phyloP scores from a whole-genome alignment of 257 asterid genomes.

The Primulina huaijiensis region DNA sequence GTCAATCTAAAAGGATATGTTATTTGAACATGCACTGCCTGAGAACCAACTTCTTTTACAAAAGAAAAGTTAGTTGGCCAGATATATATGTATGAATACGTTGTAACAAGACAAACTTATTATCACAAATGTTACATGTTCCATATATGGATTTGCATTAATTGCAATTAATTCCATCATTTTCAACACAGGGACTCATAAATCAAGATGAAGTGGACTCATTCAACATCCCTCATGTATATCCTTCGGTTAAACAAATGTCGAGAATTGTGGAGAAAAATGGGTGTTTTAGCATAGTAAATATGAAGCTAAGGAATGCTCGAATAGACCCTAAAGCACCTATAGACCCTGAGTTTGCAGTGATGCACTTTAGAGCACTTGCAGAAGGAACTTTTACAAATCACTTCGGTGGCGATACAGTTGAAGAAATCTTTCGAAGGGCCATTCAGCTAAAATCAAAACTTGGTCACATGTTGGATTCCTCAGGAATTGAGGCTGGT shows the following conservation, averaged over 20 bases:
- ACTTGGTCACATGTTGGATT: constrained; percentile 21
- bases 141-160: too few species aligned
- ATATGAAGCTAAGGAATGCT: constrained; percentile 22
- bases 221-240: constrained; percentile 36
- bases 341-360: constrained; percentile 23
- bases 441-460: constrained; percentile 9
- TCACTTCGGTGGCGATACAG: constrained; percentile 23
- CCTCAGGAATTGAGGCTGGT: constrained; percentile 22
- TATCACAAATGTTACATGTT: too few species aligned
- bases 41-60: too few species aligned
- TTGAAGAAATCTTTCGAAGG: constrained; percentile 20
- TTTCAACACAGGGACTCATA: constrained; percentile 29
- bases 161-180: too few species aligned
- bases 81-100: too few species aligned
- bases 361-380: constrained; percentile 31
- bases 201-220: constrained; percentile 30
- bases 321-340: constrained; percentile 6
- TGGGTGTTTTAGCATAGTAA: constrained; percentile 26
- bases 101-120: too few species aligned
- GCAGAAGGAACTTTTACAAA: constrained; percentile 10
- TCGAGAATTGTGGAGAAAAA: constrained; percentile 14
- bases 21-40: too few species aligned
- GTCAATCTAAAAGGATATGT: too few species aligned
- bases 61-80: too few species aligned
- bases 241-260: constrained; percentile 27